Percentiles rank a stretch among this genome's conserved stretches.
Conservation (phyloP, 495 filamentous ascomycete genomes). For the Penicillium tannophilum region DNA sequence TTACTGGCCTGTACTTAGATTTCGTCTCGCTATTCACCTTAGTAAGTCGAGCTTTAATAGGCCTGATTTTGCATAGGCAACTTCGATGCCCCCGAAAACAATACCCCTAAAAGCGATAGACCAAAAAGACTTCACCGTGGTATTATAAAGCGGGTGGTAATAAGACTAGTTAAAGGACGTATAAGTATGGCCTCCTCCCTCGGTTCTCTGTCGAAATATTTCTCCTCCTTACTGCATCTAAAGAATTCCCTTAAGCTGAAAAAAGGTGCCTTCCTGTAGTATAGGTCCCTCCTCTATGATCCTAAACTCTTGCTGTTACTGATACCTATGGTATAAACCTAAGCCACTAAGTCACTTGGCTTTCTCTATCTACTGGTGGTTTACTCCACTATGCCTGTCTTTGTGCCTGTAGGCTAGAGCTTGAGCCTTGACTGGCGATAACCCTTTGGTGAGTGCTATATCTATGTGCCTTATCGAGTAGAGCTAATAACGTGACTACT, state of each 20-base stretch:
- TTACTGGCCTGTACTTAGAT: background rate
- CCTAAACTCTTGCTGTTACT: background rate
- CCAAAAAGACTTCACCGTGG: background rate
- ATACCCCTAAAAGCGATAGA: background rate
- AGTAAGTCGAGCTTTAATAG: background rate
- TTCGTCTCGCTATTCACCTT: background rate
- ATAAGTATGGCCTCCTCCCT: conserved; percentile 2
- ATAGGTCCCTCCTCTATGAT: conserved; percentile 1
- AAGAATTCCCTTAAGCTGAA: background rate
- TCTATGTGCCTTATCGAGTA: background rate
- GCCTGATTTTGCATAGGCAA: background rate
- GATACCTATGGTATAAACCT: background rate
- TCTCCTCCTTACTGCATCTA: background rate
- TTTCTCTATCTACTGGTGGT: background rate
- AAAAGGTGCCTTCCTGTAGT: background rate
- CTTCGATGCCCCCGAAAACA: background rate
- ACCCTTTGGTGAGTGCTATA: conserved; percentile 4
- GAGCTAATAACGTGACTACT: background rate
- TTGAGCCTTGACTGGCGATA: conserved; percentile 3
- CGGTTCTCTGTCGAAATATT: conserved; percentile 1
- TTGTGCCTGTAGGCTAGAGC: conserved; percentile 1
- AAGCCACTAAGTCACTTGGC: conserved; percentile 1
- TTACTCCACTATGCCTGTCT: background rate
- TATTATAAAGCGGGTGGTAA: background rate
- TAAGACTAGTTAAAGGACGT: background rate